Conservation (phyloP, 495 filamentous ascomycete genomes). For the Penicillium parvum region DNA sequence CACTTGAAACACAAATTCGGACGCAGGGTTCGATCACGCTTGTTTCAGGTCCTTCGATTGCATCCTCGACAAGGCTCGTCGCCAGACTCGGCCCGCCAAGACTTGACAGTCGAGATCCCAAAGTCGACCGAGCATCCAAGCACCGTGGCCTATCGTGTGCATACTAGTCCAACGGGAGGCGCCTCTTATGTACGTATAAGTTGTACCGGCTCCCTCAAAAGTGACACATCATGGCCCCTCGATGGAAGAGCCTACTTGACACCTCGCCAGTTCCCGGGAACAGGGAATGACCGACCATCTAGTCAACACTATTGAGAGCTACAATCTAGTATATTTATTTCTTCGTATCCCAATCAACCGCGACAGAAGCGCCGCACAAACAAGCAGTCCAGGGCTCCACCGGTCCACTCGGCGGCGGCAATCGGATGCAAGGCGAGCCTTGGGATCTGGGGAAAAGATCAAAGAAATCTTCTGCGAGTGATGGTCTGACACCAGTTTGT, state of each 20-base stretch:
- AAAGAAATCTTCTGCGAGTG: constrained; percentile 21
- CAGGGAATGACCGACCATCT: too few relatives aligned
- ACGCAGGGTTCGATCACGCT: too few relatives aligned
- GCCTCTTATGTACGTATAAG: not conserved
- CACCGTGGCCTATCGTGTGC: not conserved
- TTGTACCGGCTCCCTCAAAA: not conserved
- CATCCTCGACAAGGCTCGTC: not conserved
- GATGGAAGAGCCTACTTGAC: not conserved
- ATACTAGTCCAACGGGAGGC: not conserved
- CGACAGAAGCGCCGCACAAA: too few relatives aligned
- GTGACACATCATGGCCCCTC: not conserved
- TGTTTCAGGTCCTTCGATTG: too few relatives aligned
- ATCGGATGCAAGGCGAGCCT: constrained; percentile 9
- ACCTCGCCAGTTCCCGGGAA: too few relatives aligned
- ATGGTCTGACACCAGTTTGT: constrained; percentile 18
- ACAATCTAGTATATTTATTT: too few relatives aligned
- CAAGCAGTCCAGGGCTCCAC: not conserved
- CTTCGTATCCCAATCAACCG: too few relatives aligned
- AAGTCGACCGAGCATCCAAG: not conserved
- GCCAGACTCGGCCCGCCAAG: not conserved
- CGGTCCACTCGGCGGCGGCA: not conserved
- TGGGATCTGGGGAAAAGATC: constrained; percentile 15
- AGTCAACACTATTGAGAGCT: too few relatives aligned
- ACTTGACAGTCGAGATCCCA: not conserved
- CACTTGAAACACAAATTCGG: too few relatives aligned